Evolutionary conservation across 768 basidiomycete genomes (phyloP), one percentile per base, ranked within the genome.

Genomic region (Neoboletus subvelutipes): DNA sequence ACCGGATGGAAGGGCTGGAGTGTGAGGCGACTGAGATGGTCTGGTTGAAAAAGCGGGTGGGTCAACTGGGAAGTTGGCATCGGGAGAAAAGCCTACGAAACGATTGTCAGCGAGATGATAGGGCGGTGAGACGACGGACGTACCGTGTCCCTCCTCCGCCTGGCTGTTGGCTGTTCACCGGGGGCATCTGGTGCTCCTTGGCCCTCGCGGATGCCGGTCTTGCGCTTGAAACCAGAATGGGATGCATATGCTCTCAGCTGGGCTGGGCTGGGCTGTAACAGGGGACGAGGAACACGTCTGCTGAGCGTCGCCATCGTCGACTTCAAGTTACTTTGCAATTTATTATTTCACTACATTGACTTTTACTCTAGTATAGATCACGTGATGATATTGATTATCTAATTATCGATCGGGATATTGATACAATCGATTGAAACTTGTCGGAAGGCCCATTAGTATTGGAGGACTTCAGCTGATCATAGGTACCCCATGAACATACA

Each of bases 1-100:
- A 81, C 81, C 1, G 80, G 76, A 46, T 72, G 69, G 58, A 84
- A 80, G 9, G 62, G 46, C 9, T 81, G 80, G 8, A 81, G 60
- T 3, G 71, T 58, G 12, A 81, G 69, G 31, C 54, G 58, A 48
- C 73, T 69, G 2, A 67, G 65, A 10, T 72, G 67, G 28, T 78
- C 72, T 15, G 69, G 71, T 56, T 77, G 69, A 51, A 83, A 80
- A 15, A 82, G 47, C 0, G 73, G 70, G 20, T 81, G 70, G 24
- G 69, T 72, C 20, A 84, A 59, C 50, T 75, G 72, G 1, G 60
- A 62, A 12, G 63, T 64, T 0, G 80, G 66, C 68, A 83, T 65
- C 5, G 79, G 71, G 45, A 73, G 64, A 60, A 81, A 83, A 18
- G 75, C 70, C 82, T 83, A 24, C 12, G 20, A 12, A 54, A 20